phyloP scores from a whole-genome alignment of 371 early-diverging fungal species.

The Fennellomyces sp. region DNA sequence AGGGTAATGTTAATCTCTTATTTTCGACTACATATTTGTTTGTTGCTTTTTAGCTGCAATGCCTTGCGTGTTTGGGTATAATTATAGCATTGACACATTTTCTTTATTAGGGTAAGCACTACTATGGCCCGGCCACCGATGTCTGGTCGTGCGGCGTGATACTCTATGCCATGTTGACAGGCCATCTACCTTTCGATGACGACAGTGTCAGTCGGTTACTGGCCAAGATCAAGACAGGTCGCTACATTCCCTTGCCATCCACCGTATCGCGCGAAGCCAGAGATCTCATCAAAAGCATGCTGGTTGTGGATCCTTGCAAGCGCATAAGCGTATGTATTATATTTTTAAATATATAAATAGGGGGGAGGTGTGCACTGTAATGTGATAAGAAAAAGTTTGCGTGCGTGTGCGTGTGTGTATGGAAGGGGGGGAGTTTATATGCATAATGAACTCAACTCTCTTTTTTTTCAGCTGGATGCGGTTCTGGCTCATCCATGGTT shows the following conservation, averaged over 20 bases:
- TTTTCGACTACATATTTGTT: conserved; percentile 15
- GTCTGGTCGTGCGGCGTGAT: conserved; percentile 95
- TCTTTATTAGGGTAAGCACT: conserved; percentile 50
- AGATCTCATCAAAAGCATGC: conserved; percentile 62
- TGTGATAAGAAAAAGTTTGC: neutral
- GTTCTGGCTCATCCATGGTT: conserved; percentile 47
- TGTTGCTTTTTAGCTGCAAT: conserved; percentile 11
- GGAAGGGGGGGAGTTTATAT: too few relatives aligned
- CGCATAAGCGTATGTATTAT: conserved; percentile 17
- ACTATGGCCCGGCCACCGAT: conserved; percentile 87
- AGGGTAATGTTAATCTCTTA: conserved; percentile 31
- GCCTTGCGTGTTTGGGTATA: too few relatives aligned
- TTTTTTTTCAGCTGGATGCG: conserved; percentile 30
- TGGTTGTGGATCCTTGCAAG: conserved; percentile 55
- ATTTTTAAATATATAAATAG: neutral
- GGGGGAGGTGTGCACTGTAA: neutral
- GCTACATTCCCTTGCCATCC: conserved; percentile 58
- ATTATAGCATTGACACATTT: conserved; percentile 33
- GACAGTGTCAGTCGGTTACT: conserved; percentile 78
- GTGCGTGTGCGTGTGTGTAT: too few relatives aligned
- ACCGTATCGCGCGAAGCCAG: conserved; percentile 61
- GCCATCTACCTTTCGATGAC: conserved; percentile 93
- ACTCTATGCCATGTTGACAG: conserved; percentile 86
- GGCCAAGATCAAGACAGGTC: conserved; percentile 64
- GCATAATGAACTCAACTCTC: neutral